Percentiles rank a stretch among this genome's conserved stretches.
These are phyloP conservation scores for Apiospora phragmitis DNA, from an alignment of 2,329 filamentous ascomycete genomes.

Conservation along the genomic window DNA sequence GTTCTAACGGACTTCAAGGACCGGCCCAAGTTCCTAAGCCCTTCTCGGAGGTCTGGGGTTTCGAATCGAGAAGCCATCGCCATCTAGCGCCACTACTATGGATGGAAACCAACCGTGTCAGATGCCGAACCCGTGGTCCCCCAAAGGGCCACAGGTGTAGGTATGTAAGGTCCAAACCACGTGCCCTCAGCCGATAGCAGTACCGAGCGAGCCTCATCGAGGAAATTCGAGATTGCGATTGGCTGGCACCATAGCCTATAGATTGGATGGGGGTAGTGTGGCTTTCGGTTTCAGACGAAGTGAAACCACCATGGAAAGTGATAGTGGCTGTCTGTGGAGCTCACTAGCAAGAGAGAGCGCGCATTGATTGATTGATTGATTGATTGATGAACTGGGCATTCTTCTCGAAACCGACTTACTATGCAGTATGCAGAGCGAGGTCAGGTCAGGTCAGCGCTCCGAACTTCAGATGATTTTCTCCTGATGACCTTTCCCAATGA, in stretches of 20 bases:
- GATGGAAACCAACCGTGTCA: not conserved
- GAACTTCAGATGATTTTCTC: not conserved
- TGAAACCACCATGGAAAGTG: not conserved
- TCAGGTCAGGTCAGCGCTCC: not conserved
- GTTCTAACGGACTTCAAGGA: not conserved
- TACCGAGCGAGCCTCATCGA: not conserved
- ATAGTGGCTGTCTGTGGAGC: not conserved
- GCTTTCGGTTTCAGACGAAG: not conserved
- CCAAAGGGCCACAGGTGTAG: too few relatives aligned
- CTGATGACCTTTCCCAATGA: not conserved
- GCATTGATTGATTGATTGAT: too few relatives aligned
- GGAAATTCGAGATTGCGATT: not conserved
- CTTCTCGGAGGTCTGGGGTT: not conserved
- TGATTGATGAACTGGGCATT: not conserved
- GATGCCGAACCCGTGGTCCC: not conserved
- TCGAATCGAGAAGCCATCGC: not conserved
- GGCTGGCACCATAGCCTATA: not conserved
- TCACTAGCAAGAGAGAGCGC: not conserved
- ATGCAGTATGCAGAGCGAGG: not conserved
- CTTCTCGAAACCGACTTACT: not conserved
- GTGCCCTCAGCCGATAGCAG: not conserved
- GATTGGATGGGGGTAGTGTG: not conserved
- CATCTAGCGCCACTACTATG: not conserved
- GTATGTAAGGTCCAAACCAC: not conserved
- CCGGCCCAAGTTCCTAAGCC: not conserved